phyloP scores from a whole-genome alignment of 2,329 filamentous ascomycete species.

The Chrysoporthe puriensis region DNA sequence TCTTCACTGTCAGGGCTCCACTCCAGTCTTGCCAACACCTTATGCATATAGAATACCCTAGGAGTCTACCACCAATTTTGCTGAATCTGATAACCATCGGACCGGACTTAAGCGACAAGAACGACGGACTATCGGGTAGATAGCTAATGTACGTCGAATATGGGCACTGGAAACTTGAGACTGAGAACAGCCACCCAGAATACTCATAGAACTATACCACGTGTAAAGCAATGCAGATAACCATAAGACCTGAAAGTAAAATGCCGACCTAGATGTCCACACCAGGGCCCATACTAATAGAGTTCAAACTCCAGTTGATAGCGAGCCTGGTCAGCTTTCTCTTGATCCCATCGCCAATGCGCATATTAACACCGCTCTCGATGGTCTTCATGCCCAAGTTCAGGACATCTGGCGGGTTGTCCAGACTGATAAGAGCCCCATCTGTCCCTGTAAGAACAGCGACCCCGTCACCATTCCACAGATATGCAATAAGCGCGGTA shows the following conservation, averaged over 20 bases:
- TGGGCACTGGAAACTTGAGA: no score
- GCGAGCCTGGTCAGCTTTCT: constrained; percentile 47
- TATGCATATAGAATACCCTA: no score
- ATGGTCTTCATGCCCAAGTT: constrained; percentile 46
- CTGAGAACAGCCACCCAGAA: no score
- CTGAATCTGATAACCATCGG: no score
- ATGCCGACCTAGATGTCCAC: neutral
- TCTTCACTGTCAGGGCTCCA: no score
- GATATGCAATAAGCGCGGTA: constrained; percentile 40
- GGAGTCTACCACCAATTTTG: no score
- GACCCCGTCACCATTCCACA: constrained; percentile 44
- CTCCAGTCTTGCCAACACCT: no score
- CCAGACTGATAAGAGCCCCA: constrained; percentile 41
- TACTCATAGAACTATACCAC: neutral
- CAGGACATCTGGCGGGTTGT: constrained; percentile 45
- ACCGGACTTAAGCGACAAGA: no score
- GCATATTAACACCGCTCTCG: constrained; percentile 45
- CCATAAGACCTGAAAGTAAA: neutral
- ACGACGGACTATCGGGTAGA: no score
- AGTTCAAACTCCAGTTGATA: constrained; percentile 44
- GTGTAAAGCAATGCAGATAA: neutral
- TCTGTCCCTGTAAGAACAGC: constrained; percentile 42
- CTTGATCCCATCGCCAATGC: constrained; percentile 50
- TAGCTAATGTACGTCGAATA: no score
- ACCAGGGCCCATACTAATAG: constrained; percentile 13